Conservation (phyloP, 257 asterid genomes). For the Solanum piurae region DNA sequence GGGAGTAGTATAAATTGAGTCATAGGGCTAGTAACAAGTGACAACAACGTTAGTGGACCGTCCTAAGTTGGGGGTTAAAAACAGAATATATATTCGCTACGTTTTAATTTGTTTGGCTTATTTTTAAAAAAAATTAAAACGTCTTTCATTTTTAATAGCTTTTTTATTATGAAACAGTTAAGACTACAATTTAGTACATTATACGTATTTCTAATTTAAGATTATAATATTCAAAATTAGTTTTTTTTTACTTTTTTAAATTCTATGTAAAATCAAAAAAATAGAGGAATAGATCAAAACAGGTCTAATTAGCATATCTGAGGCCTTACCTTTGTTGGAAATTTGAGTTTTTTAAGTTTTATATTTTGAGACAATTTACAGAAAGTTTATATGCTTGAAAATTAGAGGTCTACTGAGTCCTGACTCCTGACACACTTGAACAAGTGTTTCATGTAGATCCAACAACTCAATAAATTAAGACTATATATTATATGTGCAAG, state of each 20-base stretch:
- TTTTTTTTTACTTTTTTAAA: too few species aligned
- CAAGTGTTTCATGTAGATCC: neutral
- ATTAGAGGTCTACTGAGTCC: neutral
- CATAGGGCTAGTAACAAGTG: neutral
- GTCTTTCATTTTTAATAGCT: too few species aligned
- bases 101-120: neutral
- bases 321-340: neutral
- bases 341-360: neutral
- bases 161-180: too few species aligned
- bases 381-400: neutral
- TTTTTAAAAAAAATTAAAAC: too few species aligned
- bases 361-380: neutral
- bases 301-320: neutral
- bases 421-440: neutral
- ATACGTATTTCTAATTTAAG: too few species aligned
- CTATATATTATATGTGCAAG: slow-evolving; percentile 1
- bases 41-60: neutral
- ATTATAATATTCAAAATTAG: too few species aligned
- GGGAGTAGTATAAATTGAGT: neutral
- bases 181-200: neutral
- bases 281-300: too few species aligned
- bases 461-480: slow-evolving; percentile 11
- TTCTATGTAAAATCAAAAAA: neutral
- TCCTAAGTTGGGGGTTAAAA: neutral
- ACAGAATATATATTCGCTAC: neutral